Conservation (phyloP, 768 basidiomycete genomes). For the Agaricus subrufescens region DNA sequence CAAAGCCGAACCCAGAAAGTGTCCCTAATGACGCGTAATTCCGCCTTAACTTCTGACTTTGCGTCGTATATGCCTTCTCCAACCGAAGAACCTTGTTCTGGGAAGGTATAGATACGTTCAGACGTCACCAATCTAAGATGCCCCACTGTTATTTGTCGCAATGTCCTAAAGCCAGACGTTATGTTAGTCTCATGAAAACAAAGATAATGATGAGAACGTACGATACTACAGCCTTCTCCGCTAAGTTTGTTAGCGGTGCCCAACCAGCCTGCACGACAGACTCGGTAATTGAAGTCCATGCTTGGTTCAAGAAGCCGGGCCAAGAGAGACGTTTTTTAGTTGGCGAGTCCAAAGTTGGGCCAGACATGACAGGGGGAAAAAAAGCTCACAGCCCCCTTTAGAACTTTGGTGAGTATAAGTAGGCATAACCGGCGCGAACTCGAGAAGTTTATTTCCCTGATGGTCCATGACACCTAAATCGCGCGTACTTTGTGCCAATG, state of each 20-base stretch:
- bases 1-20: slow-evolving; percentile 57
- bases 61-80: slow-evolving; percentile 12
- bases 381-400: neutral
- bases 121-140: slow-evolving; percentile 44
- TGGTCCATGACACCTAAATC: too few species aligned
- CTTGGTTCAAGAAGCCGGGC: slow-evolving; percentile 32
- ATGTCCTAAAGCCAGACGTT: slow-evolving; percentile 24
- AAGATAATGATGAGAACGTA: slow-evolving; percentile 19
- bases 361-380: slow-evolving; percentile 16
- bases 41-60: slow-evolving; percentile 28
- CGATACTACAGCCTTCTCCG: slow-evolving; percentile 44
- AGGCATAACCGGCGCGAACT: too few species aligned
- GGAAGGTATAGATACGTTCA: slow-evolving; percentile 41
- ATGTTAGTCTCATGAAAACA: neutral
- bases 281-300: slow-evolving; percentile 38
- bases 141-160: slow-evolving; percentile 43
- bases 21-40: slow-evolving; percentile 45
- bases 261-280: slow-evolving; percentile 37
- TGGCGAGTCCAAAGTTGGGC: slow-evolving; percentile 33
- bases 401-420: too few species aligned
- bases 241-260: slow-evolving; percentile 36
- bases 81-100: slow-evolving; percentile 15
- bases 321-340: slow-evolving; percentile 42
- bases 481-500: too few species aligned
- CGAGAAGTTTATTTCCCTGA: too few species aligned